phyloP scores from a whole-genome alignment of 768 basidiomycete species.

The Favolaschia claudopus region DNA sequence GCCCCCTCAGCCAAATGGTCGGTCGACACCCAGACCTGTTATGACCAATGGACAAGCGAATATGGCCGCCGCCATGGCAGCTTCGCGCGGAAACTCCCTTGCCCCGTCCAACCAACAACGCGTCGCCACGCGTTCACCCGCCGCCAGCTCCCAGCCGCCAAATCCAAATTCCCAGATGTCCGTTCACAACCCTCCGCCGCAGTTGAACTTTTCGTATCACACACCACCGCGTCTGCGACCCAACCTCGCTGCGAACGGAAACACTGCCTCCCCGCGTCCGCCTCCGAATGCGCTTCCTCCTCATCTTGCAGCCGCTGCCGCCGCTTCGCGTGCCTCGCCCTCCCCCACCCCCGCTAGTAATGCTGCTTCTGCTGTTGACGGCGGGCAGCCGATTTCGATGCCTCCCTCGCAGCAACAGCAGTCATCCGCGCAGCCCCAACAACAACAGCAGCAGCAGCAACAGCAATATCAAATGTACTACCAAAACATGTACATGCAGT shows the following conservation, averaged over 20 bases:
- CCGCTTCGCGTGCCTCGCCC: conserved; percentile 12
- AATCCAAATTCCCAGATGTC: conserved; percentile 9
- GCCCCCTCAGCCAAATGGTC: conserved; percentile 32
- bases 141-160: not conserved
- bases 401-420: conserved; percentile 22
- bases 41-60: conserved; percentile 18
- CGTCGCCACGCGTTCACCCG: conserved; percentile 15
- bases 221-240: conserved; percentile 23
- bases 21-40: conserved; percentile 22
- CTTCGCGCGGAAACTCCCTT: conserved; percentile 23
- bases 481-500: conserved; percentile 13
- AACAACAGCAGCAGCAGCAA: conserved; percentile 24
- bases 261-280: conserved; percentile 11
- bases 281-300: conserved; percentile 19
- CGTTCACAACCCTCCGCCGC: not conserved
- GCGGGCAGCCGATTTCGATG: conserved; percentile 5
- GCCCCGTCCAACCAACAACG: conserved; percentile 10
- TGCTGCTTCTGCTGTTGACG: conserved; percentile 11
- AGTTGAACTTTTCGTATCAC: conserved; percentile 22
- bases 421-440: conserved; percentile 12
- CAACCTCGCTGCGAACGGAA: conserved; percentile 21
- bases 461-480: conserved; percentile 32
- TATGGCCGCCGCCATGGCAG: conserved; percentile 21
- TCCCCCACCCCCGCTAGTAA: conserved; percentile 14
- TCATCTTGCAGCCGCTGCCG: conserved; percentile 15